Base-by-base conservation (phyloP, 1,139 yeast species). In the Taiozyma sp. region DNA sequence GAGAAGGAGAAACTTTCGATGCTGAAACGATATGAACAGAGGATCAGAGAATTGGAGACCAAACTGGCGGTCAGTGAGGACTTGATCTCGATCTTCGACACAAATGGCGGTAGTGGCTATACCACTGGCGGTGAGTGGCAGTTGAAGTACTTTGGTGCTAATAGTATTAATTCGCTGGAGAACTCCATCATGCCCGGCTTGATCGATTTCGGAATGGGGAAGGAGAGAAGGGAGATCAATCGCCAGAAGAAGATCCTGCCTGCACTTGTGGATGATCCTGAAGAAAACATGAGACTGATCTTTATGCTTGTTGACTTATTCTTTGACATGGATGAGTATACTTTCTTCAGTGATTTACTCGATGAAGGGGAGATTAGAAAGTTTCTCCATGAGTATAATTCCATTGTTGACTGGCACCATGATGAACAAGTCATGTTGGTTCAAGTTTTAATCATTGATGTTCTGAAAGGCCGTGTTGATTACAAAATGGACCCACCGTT, bases 31-130 rank as follows among this genome's bases (percentile, higher is more conserved):
- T 50, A 51, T 28, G 50, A 58, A 28, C 13, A 35, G 4, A 47
- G 52, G 16, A 46, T 58, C 11, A 40, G 32, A 22, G 61, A 57
- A 14, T 32, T 59, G 16, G 61, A 60, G 48, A 39, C 44, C 11
- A 57, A 50, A 21, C 29, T 60, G 16, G 50, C 47, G 1, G 37
- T 45, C 2, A 53, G 56, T 3, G 56, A 57, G 19, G 63, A 58
- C 22, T 29, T 59, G 43, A 51, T 60, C 2, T 60, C 63, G 0
- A 58, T 58, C 11, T 57, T 60, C 43, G 62, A 60, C 40, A 53
- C 59, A 0, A 45, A 47, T 22, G 58, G 56, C 5, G 35, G 30
- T 0, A 13, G 19, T 26, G n/a, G 35, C 26, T 14, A 41, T 40
- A 28, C 13, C 42, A 14, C 29, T 10, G 21, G 19, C 4, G 43